Base-by-base conservation (phyloP, 2,329 filamentous ascomycete species). In the Domatiomyces catenatus region DNA sequence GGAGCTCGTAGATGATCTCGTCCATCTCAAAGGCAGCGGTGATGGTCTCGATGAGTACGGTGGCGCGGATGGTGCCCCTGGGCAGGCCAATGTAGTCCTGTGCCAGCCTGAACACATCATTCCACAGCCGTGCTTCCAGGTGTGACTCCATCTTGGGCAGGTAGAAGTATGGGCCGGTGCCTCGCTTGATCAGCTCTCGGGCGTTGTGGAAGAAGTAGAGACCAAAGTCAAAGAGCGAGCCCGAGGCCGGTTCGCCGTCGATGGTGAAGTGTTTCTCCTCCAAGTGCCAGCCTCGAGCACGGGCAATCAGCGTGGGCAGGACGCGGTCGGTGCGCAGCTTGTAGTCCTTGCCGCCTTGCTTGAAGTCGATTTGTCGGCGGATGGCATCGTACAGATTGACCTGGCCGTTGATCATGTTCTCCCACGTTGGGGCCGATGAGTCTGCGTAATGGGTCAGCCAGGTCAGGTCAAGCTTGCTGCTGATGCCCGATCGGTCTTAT, bases 131-230 rank as follows among this genome's bases (percentile, higher is more conserved):
- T 42, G 92, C 92, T 75, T 98, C 92, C 50, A 95, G 83, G 71
- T 96, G 89, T 48, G 86, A 93, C 73, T 95, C 89, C 86, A 95
- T 89, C 80, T 95, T 95, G 63, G 89, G 87, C 47, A 95, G 81
- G 72, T 95, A 95, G 70, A 94, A 98, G 79, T 98, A 96, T 52
- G 92, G 92, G 48, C 92, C 92, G 59, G 78, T 76, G 55, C 92
- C 92, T 56, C 80, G 80, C 68, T 83, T 83, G 62, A 94, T 80
- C 48, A 90, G 77, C 75, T 95, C 87, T 63, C 82, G 75, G 57
- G 89, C 92, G 68, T 95, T 98, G 80, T 96, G 88, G 83, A 87
- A 96, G 75, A 98, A 96, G 76, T 96, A 96, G 48, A 96, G 79
- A 64, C 92, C 92, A 67, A 96, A 98, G 72, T 98, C 92, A 69